Conservation (phyloP, 2,329 filamentous ascomycete species). For the Immersiporthe knoxdaviesiana region DNA sequence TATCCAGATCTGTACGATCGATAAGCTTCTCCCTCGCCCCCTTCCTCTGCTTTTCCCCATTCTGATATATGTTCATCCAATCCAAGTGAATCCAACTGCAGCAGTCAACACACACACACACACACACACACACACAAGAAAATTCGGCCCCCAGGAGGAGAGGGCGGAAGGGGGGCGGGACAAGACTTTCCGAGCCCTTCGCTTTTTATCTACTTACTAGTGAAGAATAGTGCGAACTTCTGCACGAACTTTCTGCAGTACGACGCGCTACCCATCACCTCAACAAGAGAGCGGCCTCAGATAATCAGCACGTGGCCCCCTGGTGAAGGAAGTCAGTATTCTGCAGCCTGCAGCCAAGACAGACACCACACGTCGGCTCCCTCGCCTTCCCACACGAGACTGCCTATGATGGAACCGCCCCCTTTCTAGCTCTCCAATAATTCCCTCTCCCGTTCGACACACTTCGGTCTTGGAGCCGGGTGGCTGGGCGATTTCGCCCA, state of each 20-base stretch:
- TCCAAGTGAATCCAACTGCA: neutral
- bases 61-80: neutral
- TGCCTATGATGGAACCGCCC: too few species aligned
- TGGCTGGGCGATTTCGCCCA: neutral
- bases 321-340: neutral
- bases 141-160: neutral
- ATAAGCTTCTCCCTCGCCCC: too few species aligned
- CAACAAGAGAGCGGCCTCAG: neutral
- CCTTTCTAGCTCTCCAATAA: neutral
- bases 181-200: neutral
- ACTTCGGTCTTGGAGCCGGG: neutral
- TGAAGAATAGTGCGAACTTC: neutral
- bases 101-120: too few species aligned
- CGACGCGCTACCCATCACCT: neutral
- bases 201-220: neutral
- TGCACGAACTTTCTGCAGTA: too few species aligned
- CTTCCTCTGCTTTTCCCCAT: too few species aligned
- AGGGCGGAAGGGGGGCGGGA: neutral
- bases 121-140: too few species aligned
- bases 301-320: neutral
- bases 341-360: too few species aligned
- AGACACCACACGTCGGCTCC: too few species aligned
- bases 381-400: too few species aligned
- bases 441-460: too few species aligned
- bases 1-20: too few species aligned